These are phyloP conservation scores for Astrocystis sublimbata DNA, from an alignment of 495 filamentous ascomycete genomes.

Conservation along the genomic window DNA sequence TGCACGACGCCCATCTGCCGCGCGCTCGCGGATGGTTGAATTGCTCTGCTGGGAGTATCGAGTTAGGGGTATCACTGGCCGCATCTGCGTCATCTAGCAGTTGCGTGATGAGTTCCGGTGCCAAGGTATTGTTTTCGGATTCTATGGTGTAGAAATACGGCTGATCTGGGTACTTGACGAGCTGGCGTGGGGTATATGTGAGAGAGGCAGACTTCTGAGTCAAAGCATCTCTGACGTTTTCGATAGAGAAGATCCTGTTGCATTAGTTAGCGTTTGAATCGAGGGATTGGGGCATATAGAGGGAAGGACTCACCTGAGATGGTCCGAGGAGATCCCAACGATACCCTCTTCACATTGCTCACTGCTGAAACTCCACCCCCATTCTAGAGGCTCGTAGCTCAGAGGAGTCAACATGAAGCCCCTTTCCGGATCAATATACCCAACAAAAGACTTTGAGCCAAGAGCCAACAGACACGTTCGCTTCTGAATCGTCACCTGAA, in stretches of 20 bases:
- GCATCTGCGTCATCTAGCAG: conserved; percentile 66
- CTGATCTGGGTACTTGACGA: conserved; percentile 84
- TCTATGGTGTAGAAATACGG: conserved; percentile 92
- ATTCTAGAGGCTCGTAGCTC: conserved; percentile 83
- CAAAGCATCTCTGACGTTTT: conserved; percentile 81
- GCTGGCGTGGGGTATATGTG: conserved; percentile 84
- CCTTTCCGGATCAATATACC: conserved; percentile 81
- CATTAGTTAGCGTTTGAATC: conserved; percentile 39
- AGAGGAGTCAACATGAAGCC: conserved; percentile 90
- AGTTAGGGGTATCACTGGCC: conserved; percentile 68
- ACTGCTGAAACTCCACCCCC: conserved; percentile 93
- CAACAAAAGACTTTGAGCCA: conserved; percentile 90
- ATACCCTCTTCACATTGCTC: conserved; percentile 92
- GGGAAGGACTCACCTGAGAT: conserved; percentile 49
- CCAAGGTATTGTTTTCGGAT: conserved; percentile 85
- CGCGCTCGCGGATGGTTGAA: conserved; percentile 84
- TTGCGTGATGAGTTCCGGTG: conserved; percentile 65
- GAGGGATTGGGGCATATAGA: conserved; percentile 55
- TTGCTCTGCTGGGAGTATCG: conserved; percentile 75
- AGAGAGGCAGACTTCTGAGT: conserved; percentile 85
- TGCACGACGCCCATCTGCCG: conserved; percentile 93
- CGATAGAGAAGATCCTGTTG: conserved; percentile 82
- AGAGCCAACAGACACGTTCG: conserved; percentile 87
- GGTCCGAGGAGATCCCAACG: conserved; percentile 75
- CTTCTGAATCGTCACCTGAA: conserved; percentile 79